These are phyloP conservation scores for Stagonosporopsis vannaccii DNA, from an alignment of 2,329 filamentous ascomycete species.

Conservation along the genomic window DNA sequence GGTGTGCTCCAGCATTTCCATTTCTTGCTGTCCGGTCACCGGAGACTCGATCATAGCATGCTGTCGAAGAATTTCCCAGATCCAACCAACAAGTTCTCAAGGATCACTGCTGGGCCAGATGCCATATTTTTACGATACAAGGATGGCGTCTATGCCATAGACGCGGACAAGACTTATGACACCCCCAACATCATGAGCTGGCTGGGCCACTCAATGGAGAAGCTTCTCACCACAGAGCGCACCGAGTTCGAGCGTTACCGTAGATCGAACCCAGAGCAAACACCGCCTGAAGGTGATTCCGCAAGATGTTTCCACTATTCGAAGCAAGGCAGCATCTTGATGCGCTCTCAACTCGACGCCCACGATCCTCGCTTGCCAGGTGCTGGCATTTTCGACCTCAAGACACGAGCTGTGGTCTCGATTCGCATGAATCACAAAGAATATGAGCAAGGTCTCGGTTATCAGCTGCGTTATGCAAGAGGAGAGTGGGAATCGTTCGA, in stretches of 20 bases:
- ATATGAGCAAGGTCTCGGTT: slow-evolving; percentile 78
- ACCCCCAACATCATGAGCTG: slow-evolving; percentile 85
- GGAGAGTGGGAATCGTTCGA: slow-evolving; percentile 92
- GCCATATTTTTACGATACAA: slow-evolving; percentile 84
- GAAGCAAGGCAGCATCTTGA: slow-evolving; percentile 83
- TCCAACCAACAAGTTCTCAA: slow-evolving; percentile 72
- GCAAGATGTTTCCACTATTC: slow-evolving; percentile 79
- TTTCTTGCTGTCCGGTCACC: slow-evolving; percentile 85
- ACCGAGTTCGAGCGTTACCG: slow-evolving; percentile 88
- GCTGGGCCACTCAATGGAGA: slow-evolving; percentile 96
- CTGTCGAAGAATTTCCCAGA: slow-evolving; percentile 72
- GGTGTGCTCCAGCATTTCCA: slow-evolving; percentile 88
- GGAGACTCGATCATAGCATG: slow-evolving; percentile 70
- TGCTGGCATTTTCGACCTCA: slow-evolving; percentile 93
- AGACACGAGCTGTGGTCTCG: slow-evolving; percentile 89
- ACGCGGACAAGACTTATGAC: slow-evolving; percentile 93
- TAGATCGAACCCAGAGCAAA: slow-evolving; percentile 61
- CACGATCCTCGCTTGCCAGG: slow-evolving; percentile 86
- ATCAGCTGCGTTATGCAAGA: slow-evolving; percentile 79
- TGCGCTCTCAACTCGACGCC: slow-evolving; percentile 95
- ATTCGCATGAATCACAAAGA: slow-evolving; percentile 85
- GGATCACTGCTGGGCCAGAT: slow-evolving; percentile 71
- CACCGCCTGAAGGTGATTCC: slow-evolving; percentile 70
- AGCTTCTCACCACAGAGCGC: slow-evolving; percentile 83
- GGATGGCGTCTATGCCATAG: slow-evolving; percentile 89